phyloP scores from a whole-genome alignment of 441 rosid genomes.

The Gossypium gossypioides region DNA sequence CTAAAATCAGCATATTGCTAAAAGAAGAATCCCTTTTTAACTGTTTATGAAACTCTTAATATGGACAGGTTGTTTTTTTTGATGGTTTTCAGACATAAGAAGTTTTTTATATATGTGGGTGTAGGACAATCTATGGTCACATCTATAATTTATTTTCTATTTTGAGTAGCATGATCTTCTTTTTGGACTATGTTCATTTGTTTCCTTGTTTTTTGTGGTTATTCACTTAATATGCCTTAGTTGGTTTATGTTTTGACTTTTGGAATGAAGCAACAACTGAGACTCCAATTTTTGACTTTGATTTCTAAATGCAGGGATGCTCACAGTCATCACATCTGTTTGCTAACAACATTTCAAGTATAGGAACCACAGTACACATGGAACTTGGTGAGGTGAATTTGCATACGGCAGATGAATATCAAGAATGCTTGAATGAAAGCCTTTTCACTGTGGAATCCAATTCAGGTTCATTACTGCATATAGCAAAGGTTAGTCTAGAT shows the following conservation, averaged over 20 bases:
- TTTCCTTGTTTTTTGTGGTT: not conserved
- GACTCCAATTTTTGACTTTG: not conserved
- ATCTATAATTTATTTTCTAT: not conserved
- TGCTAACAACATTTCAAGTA: slow-evolving; percentile 78
- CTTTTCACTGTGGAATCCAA: slow-evolving; percentile 83
- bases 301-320: slow-evolving; percentile 50
- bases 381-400: slow-evolving; percentile 96
- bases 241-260: not conserved
- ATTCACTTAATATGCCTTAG: slow-evolving; percentile 2
- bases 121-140: not conserved
- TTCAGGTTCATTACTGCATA: slow-evolving; percentile 80
- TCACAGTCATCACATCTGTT: slow-evolving; percentile 92
- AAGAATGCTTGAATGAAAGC: slow-evolving; percentile 76
- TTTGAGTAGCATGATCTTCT: not conserved
- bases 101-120: not conserved
- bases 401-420: slow-evolving; percentile 88
- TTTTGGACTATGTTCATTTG: not conserved
- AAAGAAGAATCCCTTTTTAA: not conserved
- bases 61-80: not conserved
- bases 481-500: slow-evolving; percentile 85
- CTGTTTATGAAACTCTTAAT: not conserved
- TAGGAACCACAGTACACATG: slow-evolving; percentile 71
- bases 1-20: slow-evolving; percentile 3
- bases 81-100: not conserved
- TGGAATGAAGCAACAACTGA: slow-evolving; percentile 1